Evolutionary conservation across 2,329 filamentous ascomycete genomes (phyloP).

Genomic region (Sporothrix phasma): DNA sequence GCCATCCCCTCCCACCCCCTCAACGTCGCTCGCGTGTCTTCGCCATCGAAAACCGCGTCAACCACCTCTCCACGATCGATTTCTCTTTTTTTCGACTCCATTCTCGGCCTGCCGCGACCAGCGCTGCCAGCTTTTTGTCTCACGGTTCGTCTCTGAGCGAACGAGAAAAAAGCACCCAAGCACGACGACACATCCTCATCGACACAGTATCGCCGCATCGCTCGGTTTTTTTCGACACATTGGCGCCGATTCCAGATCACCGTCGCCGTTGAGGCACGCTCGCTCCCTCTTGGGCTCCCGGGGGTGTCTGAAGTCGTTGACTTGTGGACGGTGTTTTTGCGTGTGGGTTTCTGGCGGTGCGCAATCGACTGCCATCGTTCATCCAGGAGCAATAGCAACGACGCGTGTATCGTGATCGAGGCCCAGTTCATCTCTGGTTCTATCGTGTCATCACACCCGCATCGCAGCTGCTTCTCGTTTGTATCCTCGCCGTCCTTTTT

Average conservation of each 20-base stretch:
- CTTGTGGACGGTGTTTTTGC: background rate
- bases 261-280: slow-evolving; percentile 23
- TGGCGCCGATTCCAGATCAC: slow-evolving; percentile 35
- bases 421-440: background rate
- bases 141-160: background rate
- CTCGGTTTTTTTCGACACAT: slow-evolving; percentile 28
- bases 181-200: background rate
- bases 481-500: background rate
- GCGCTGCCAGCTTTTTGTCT: background rate
- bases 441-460: background rate
- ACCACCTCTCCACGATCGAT: slow-evolving; percentile 30
- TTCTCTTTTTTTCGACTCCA: slow-evolving; percentile 10
- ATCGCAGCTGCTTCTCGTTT: background rate
- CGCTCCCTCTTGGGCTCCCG: slow-evolving; percentile 29
- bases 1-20: slow-evolving; percentile 14
- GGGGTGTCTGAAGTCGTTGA: slow-evolving; percentile 18
- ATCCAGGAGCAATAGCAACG: background rate
- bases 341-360: background rate
- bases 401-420: slow-evolving; percentile 1
- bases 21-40: slow-evolving; percentile 9
- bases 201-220: slow-evolving; percentile 18
- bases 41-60: slow-evolving; percentile 46
- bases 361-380: background rate
- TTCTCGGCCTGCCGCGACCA: slow-evolving; percentile 17
- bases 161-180: background rate